Base-by-base conservation (phyloP, 2,329 filamentous ascomycete genomes). In the Colletotrichum salicis region DNA sequence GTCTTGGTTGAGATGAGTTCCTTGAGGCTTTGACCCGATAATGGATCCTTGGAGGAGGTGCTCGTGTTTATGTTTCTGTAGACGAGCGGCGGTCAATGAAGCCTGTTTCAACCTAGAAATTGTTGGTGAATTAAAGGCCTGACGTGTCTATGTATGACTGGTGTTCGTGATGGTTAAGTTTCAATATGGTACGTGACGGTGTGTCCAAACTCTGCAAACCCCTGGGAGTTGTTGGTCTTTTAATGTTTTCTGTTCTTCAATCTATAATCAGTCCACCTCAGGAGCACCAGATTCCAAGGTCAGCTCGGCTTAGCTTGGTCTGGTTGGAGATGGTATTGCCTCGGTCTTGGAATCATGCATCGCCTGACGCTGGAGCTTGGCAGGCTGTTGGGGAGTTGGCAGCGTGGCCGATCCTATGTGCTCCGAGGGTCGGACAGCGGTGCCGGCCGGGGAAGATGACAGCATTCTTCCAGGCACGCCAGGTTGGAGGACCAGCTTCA, bases 351-450 rank as follows among this genome's bases (percentile, higher is more conserved):
- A 54, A 27, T 60, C 57, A 59, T 54, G 58, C 57, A 71, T 68
- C 64, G 64, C 37, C 64, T 68, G 69, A 71, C 64, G 58, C 58
- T 58, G 58, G 58, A 69, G 45, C 70, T 72, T 64, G 59, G 68
- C 63, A 37, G 37, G 61, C 41, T 37, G 56, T 37, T 57, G 63
- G 48, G 56, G 27, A 31, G 52, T 31, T 48, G 29, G 48, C 31
- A 60, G 51, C 54, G 69, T 62, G 52, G 33, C 61, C 41, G 52
- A 27, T 57, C 45, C 19, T 57, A 5, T 59, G 58, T 64, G 61
- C 63, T 70, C 68, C 64, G 68, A 68, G 64, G 22, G 19, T 31
- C 58, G 37, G 58, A 51, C 37, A 70, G 63, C 68, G 68, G 68
- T 59, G 68, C 68, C 64, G 58, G 68, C 58, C 68, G 58, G 64